Base-by-base conservation (phyloP, 768 basidiomycete species). In the Gymnopilus junonius region DNA sequence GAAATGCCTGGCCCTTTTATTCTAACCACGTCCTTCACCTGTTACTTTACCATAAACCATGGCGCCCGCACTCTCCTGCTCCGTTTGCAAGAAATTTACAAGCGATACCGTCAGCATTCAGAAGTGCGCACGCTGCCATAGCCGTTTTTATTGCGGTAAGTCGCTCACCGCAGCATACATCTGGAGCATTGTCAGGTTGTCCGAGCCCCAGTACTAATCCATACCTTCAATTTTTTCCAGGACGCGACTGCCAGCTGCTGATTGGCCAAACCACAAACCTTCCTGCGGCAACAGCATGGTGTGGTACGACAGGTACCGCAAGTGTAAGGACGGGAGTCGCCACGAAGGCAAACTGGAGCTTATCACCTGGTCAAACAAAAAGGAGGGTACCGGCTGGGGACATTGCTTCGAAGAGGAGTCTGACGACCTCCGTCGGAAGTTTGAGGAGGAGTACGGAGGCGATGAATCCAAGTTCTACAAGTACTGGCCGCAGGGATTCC, bases 321-420 rank as follows among this genome's bases (percentile, higher is more conserved):
- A 70, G 59, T 77, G 75, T 63, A 63, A 54, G 3, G 77, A 77
- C 55, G 73, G 76, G 8, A 63, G 53, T 31, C 65, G 42, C 1
- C 77, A 79, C 65, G 75, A 76, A 46, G 78, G 78, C 8, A 64
- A 71, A 17, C 72, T 78, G 10, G 77, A 79, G 64, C 69, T 79
- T 17, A 76, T 79, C 42, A 79, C 76, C 43, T 79, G 77, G 75
- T 53, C 66, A 1, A 73, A 64, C 50, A 50, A 57, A 7, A 63
- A 70, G 45, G 73, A 74, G 21, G 73, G 55, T 3, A 70, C 70
- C 1, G 77, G 75, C 5, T 79, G 76, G 74, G 77, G 76, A 10
- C 61, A 66, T 6, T 70, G 67, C 50, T 31, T 66, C 8, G 58
- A 53, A 8, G 71, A 76, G 2, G 75, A 77, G 45, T 64, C 69